These are phyloP conservation scores for Trichoderma cornu-damae DNA, from an alignment of 2,329 filamentous ascomycete species.

Conservation along the genomic window DNA sequence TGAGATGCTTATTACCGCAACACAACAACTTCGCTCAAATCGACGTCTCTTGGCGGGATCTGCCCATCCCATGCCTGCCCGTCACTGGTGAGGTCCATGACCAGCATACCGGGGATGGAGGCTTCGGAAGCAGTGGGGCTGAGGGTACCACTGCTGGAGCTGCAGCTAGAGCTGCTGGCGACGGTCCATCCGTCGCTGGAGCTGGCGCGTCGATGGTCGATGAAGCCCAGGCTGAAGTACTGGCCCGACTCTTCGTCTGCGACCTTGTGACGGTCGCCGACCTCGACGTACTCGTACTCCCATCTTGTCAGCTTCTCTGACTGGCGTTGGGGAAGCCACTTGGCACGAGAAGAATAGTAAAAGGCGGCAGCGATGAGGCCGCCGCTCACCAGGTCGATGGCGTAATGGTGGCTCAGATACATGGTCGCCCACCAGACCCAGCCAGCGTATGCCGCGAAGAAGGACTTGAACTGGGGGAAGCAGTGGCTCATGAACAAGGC, in stretches of 20 bases:
- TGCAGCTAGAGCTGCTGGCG: slow-evolving; percentile 68
- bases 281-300: slow-evolving; percentile 92
- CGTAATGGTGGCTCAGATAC: slow-evolving; percentile 97
- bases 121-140: slow-evolving; percentile 47
- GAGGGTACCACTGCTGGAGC: slow-evolving; percentile 45
- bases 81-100: slow-evolving; percentile 35
- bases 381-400: slow-evolving; percentile 84
- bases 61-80: slow-evolving; percentile 37
- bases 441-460: slow-evolving; percentile 77
- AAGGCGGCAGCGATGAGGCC: slow-evolving; percentile 71
- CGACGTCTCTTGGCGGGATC: slow-evolving; percentile 38
- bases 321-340: slow-evolving; percentile 78
- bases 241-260: slow-evolving; percentile 45
- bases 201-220: slow-evolving; percentile 39
- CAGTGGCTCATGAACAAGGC: slow-evolving; percentile 89
- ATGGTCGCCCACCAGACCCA: slow-evolving; percentile 99
- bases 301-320: slow-evolving; percentile 81
- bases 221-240: slow-evolving; percentile 44
- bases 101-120: slow-evolving; percentile 32
- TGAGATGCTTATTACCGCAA: slow-evolving; percentile 28
- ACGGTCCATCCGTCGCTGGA: slow-evolving; percentile 88
- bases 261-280: slow-evolving; percentile 56
- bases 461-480: slow-evolving; percentile 74
- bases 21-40: slow-evolving; percentile 44
- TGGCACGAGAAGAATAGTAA: slow-evolving; percentile 76